Percentiles rank a stretch among this genome's conserved stretches.
Evolutionary conservation across 306 rosid species (phyloP).

Genomic region (Castanopsis chinensis): DNA sequence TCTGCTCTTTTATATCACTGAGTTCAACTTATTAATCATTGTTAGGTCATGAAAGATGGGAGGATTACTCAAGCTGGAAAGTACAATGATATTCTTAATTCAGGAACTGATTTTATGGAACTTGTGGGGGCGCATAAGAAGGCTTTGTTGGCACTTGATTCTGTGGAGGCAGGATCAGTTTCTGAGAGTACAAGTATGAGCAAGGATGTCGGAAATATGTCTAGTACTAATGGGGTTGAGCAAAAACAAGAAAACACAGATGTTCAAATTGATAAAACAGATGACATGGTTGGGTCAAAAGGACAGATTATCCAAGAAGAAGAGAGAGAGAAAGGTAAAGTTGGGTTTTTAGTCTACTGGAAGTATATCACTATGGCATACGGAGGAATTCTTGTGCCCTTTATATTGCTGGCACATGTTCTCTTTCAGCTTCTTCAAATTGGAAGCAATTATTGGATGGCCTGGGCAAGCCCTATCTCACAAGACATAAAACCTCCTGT

Average conservation of each 20-base stretch:
- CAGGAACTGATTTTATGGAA: constrained; percentile 75
- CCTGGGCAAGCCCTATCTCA: constrained; percentile 85
- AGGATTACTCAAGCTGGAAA: constrained; percentile 75
- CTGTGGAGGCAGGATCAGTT: constrained; percentile 27
- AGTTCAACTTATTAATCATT: neutral
- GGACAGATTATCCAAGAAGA: constrained; percentile 82
- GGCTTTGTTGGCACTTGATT: constrained; percentile 63
- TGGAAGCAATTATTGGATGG: constrained; percentile 95
- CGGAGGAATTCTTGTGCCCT: constrained; percentile 80
- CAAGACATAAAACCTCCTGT: constrained; percentile 51
- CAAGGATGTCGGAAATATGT: constrained; percentile 26
- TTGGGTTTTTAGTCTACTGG: constrained; percentile 75
- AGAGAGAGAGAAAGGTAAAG: constrained; percentile 90
- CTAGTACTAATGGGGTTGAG: neutral
- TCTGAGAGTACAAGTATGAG: constrained; percentile 25
- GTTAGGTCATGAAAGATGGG: constrained; percentile 91
- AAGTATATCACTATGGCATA: constrained; percentile 68
- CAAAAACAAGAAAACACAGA: constrained; percentile 34
- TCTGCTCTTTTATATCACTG: constrained; percentile 5
- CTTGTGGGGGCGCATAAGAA: constrained; percentile 84
- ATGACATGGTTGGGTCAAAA: constrained; percentile 31
- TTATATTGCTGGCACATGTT: constrained; percentile 62
- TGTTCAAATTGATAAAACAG: constrained; percentile 35
- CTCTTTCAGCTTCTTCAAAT: constrained; percentile 77
- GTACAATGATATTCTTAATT: constrained; percentile 55